Evolutionary conservation across 768 basidiomycete genomes (phyloP).

Genomic region (Kwoniella mangroviensis): DNA sequence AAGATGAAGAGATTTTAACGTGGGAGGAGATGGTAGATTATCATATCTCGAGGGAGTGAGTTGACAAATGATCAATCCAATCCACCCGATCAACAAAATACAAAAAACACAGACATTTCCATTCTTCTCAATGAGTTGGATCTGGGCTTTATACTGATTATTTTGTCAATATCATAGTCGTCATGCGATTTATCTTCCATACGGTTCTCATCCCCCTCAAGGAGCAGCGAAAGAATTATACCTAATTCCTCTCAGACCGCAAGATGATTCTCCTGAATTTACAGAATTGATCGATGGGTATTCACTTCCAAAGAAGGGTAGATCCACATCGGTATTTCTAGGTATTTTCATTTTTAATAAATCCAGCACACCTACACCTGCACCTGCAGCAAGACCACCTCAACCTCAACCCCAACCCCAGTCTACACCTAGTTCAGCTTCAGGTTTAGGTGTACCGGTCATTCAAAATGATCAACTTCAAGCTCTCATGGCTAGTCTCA

Average conservation of each 20-base stretch:
- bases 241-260: slow-evolving; percentile 49
- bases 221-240: slow-evolving; percentile 52
- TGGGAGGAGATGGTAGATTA: slow-evolving; percentile 46
- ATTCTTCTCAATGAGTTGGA: no score
- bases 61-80: not conserved
- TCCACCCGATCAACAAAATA: slow-evolving; percentile 2
- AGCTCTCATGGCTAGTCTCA: slow-evolving; percentile 45
- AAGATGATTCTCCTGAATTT: slow-evolving; percentile 47
- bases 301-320: slow-evolving; percentile 30
- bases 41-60: slow-evolving; percentile 49
- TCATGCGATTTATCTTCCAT: slow-evolving; percentile 47
- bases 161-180: slow-evolving; percentile 37
- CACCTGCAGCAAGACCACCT: not conserved
- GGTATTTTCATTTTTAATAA: slow-evolving; percentile 42
- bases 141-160: not conserved
- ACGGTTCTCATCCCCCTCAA: slow-evolving; percentile 37
- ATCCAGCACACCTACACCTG: not conserved
- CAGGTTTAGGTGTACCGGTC: slow-evolving; percentile 8
- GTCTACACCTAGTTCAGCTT: not conserved
- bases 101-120: no score
- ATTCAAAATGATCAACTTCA: slow-evolving; percentile 35
- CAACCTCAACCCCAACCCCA: not conserved
- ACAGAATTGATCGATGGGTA: slow-evolving; percentile 52
- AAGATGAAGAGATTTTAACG: slow-evolving; percentile 26
- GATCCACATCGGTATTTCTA: slow-evolving; percentile 39